Base-by-base conservation (phyloP, 371 early-diverging fungal species). In the Circinella minor region DNA sequence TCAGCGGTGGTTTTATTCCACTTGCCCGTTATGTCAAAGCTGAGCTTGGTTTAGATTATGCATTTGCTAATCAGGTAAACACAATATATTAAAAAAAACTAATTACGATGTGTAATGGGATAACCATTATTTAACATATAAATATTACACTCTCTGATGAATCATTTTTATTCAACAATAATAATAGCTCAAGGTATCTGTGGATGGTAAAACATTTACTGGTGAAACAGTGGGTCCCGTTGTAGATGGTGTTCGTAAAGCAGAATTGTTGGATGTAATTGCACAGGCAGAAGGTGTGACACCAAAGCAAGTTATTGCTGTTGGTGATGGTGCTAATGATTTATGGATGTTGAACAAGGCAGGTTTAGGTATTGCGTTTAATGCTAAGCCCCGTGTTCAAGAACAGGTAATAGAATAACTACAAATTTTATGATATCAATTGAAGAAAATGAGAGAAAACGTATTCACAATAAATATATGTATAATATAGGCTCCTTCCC, bases 311-410 rank as follows among this genome's bases (percentile, higher is more conserved):
- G 96, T 98, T 14, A 91, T 99, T 72, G 98, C 98, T 9, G 96
- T 99, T 1, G 99, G 99, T 38, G 99, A 99, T 80, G 99, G 99
- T 51, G 99, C 99, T 37, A 99, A 99, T 77, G 99, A 99, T 81
- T 79, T 99, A 67, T 89, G 90, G 81, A 99, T 99, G 99, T 78
- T 99, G 62, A 93, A 90, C 55, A 93, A 92, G 74, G 96, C 99
- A 55, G 96, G 99, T 67, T 81, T 99, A 13, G 99, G 99, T 6
- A 96, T 99, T 71, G 99, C 99, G 0, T 99, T 98, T 75, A 97
- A 98, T 74, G 99, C 99, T 17, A 99, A 99, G 75, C 97, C 98
- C 7, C 88, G 89, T 38, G 99, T 99, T 1, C 98, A 99, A 77
- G 88, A 94, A 74, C 82, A 91, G 86, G 65, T 54, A 65, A 63